phyloP scores from a whole-genome alignment of 2,329 filamentous ascomycete species.

The Clarireedia paspali region DNA sequence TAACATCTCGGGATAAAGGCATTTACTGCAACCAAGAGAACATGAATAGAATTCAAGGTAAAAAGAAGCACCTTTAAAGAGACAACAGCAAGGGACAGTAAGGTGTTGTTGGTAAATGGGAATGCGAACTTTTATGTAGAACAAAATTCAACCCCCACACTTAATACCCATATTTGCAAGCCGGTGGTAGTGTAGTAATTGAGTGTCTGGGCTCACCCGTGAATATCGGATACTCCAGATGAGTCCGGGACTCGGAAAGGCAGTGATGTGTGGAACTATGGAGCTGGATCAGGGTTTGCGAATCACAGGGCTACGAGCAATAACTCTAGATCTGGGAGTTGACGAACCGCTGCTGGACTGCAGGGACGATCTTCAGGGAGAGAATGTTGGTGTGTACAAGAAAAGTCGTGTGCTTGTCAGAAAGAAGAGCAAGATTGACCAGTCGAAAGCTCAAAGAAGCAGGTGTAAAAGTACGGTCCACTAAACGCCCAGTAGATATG shows the following conservation, averaged over 20 bases:
- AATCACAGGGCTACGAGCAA: constrained; percentile 23
- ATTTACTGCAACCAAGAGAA: constrained; percentile 25
- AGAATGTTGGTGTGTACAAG: constrained; percentile 14
- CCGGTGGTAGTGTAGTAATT: constrained; percentile 22
- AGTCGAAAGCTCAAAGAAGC: constrained; percentile 11
- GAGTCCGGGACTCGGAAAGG: constrained; percentile 19
- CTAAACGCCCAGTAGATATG: constrained; percentile 11
- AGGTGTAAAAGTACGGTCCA: constrained; percentile 9
- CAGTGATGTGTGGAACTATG: constrained; percentile 16
- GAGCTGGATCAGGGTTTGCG: constrained; percentile 20
- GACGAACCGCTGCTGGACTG: constrained; percentile 16
- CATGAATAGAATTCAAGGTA: constrained; percentile 22
- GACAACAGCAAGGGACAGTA: constrained; percentile 16
- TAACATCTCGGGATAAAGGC: constrained; percentile 35
- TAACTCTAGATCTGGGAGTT: constrained; percentile 20
- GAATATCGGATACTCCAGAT: constrained; percentile 18
- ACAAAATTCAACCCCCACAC: constrained; percentile 22
- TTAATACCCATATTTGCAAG: constrained; percentile 19
- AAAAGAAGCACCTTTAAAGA: constrained; percentile 23
- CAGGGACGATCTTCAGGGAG: constrained; percentile 22
- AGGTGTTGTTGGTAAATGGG: constrained; percentile 19
- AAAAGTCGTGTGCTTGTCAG: constrained; percentile 17
- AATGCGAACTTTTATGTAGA: constrained; percentile 23
- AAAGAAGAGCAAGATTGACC: constrained; percentile 11
- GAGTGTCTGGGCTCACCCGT: constrained; percentile 6